These are phyloP conservation scores for Naganishia randhawae DNA, from an alignment of 768 basidiomycete genomes.

Conservation along the genomic window DNA sequence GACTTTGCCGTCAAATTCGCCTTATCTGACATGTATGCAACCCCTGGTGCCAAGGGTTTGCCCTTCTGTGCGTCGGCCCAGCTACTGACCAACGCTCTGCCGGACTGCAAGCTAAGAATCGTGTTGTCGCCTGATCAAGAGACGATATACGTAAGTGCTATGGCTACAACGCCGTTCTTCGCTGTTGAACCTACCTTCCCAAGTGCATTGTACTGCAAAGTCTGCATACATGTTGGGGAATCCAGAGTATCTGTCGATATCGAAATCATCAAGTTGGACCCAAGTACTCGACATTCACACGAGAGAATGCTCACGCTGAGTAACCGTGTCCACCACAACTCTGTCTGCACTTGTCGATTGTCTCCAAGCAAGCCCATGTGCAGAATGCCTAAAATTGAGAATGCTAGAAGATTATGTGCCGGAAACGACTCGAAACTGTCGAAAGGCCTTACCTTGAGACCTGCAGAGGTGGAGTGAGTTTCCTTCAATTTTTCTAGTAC, in stretches of 20 bases:
- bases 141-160: neutral
- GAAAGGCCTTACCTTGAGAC: conserved; percentile 44
- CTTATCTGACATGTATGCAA: conserved; percentile 51
- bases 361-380: conserved; percentile 54
- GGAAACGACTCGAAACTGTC: neutral
- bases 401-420: neutral
- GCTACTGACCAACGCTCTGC: conserved; percentile 47
- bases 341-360: conserved; percentile 54
- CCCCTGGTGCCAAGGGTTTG: conserved; percentile 51
- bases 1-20: conserved; percentile 45
- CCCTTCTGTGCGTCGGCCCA: conserved; percentile 51
- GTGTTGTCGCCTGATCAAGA: conserved; percentile 50
- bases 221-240: conserved; percentile 52
- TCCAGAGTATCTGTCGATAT: conserved; percentile 42
- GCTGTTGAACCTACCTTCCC: conserved; percentile 42
- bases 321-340: conserved; percentile 54
- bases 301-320: conserved; percentile 42
- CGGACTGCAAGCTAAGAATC: conserved; percentile 50
- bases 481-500: conserved; percentile 54
- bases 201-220: conserved; percentile 52
- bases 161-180: neutral
- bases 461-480: conserved; percentile 54
- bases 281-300: neutral
- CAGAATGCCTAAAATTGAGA: conserved; percentile 47
- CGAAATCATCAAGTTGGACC: neutral